Evolutionary conservation across 306 rosid species (phyloP).

Genomic region (Trichosanthes truncata): DNA sequence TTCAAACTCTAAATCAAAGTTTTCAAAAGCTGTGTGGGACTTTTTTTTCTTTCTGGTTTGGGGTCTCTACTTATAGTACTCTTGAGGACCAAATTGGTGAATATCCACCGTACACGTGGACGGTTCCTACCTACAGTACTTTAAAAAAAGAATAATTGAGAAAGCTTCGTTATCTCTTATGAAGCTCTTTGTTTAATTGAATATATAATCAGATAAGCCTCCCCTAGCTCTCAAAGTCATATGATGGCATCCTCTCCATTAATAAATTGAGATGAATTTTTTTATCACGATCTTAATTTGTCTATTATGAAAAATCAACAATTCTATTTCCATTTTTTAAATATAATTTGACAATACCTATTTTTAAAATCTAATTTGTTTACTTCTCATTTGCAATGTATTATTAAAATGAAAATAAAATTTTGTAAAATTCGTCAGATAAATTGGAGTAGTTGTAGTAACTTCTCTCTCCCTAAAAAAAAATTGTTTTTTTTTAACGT

Average conservation of each 20-base stretch:
- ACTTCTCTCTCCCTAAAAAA: too few relatives aligned
- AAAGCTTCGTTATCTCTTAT: not conserved
- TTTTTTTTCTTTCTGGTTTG: constrained; percentile 9
- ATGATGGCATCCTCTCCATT: not conserved
- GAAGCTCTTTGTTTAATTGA: not conserved
- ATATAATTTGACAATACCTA: too few relatives aligned
- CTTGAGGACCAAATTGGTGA: not conserved
- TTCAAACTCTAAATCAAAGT: not conserved
- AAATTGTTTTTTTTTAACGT: too few relatives aligned
- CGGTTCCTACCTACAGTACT: not conserved
- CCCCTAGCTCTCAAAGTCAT: not conserved
- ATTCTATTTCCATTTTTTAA: not conserved
- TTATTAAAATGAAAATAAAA: too few relatives aligned
- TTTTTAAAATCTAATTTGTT: too few relatives aligned
- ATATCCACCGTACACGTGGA: constrained; percentile 33
- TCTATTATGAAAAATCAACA: not conserved
- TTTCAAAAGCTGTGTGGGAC: not conserved
- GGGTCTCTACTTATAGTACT: constrained; percentile 13
- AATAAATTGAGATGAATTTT: not conserved
- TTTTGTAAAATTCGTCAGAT: too few relatives aligned
- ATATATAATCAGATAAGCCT: not conserved
- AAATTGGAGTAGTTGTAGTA: too few relatives aligned
- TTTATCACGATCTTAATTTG: too few relatives aligned
- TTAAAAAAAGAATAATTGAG: too few relatives aligned
- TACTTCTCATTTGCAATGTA: too few relatives aligned